These are phyloP conservation scores for Capsella bursapastoris DNA, from an alignment of 345 rosid genomes.

Conservation along the genomic window DNA sequence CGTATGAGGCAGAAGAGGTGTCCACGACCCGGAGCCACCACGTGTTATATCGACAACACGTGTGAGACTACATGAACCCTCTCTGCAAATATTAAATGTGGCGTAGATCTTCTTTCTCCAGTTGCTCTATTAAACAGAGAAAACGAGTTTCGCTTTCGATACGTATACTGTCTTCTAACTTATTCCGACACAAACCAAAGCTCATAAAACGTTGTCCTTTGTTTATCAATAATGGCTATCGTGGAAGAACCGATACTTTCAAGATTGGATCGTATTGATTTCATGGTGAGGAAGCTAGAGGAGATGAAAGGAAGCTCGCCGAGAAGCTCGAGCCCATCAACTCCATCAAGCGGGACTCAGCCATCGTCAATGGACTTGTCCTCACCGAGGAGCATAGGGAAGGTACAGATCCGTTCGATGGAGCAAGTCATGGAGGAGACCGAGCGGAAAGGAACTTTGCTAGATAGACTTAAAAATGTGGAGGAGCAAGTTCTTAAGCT, in stretches of 20 bases:
- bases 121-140: constrained; percentile 11
- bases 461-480: constrained; percentile 41
- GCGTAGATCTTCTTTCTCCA: constrained; percentile 22
- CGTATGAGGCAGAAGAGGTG: constrained; percentile 32
- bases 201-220: not conserved
- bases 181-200: constrained; percentile 22
- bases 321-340: constrained; percentile 46
- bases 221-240: constrained; percentile 23
- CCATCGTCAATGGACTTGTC: constrained; percentile 40
- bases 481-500: constrained; percentile 45
- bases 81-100: constrained; percentile 24
- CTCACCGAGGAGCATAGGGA: constrained; percentile 36
- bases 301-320: constrained; percentile 45
- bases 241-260: constrained; percentile 46
- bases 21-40: constrained; percentile 5
- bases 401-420: constrained; percentile 35
- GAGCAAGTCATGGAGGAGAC: constrained; percentile 42
- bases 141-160: constrained; percentile 23
- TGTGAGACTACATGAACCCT: constrained; percentile 12
- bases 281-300: constrained; percentile 43
- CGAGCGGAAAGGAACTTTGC: constrained; percentile 37
- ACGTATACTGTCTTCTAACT: constrained; percentile 1
- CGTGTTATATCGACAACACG: constrained; percentile 27
- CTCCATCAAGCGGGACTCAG: constrained; percentile 44
- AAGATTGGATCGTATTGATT: constrained; percentile 45